Evolutionary conservation across 441 rosid genomes (phyloP).

Genomic region (Populus hybrid): DNA sequence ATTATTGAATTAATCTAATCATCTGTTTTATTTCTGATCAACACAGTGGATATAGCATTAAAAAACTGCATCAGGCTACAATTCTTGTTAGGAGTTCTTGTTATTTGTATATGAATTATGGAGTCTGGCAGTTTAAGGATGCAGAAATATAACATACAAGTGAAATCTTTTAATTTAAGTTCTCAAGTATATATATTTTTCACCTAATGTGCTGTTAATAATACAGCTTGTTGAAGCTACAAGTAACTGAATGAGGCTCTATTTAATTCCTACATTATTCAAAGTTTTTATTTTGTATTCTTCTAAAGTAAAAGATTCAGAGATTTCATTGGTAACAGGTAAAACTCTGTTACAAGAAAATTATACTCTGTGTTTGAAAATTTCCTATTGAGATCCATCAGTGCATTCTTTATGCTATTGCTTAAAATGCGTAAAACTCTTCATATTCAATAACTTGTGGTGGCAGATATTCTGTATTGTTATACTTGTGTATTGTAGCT

Average conservation of each 20-base stretch:
- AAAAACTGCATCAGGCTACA: constrained; percentile 3
- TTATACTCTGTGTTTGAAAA: neutral
- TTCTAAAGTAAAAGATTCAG: neutral
- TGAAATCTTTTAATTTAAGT: neutral
- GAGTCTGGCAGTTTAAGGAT: neutral
- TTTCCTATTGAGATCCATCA: neutral
- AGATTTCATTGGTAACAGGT: neutral
- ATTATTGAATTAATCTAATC: neutral
- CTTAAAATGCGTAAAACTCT: neutral
- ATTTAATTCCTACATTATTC: neutral
- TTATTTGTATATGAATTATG: neutral
- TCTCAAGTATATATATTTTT: neutral
- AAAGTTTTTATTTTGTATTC: neutral
- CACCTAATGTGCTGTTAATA: neutral
- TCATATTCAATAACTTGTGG: neutral
- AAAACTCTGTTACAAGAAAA: neutral
- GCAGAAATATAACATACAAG: neutral
- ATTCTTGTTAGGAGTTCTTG: neutral
- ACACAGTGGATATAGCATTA: neutral
- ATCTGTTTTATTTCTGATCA: constrained; percentile 11
- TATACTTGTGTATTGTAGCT: neutral
- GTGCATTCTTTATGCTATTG: neutral
- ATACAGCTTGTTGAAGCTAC: neutral
- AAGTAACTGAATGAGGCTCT: neutral
- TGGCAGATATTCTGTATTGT: neutral